phyloP scores from a whole-genome alignment of 108 stramenopile genomes.

The Aurantiochytrium sp. region DNA sequence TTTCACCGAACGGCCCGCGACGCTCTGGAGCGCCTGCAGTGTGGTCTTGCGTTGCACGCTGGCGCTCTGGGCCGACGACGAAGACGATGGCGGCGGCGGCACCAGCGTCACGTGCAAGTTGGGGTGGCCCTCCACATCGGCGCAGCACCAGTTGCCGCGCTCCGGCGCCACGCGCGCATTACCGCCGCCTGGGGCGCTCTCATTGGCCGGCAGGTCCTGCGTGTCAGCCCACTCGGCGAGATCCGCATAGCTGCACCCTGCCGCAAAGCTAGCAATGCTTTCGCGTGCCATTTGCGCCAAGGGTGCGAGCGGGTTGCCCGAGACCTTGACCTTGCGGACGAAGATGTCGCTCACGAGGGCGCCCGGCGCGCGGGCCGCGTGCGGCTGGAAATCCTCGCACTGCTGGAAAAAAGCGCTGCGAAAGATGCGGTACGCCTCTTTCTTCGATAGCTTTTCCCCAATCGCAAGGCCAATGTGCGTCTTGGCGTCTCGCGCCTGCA shows the following conservation, averaged over 20 bases:
- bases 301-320: neutral
- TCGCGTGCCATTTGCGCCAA: neutral
- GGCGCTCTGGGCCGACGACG: too few species aligned
- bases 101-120: slow-evolving; percentile 10
- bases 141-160: slow-evolving; percentile 13
- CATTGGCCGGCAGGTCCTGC: neutral
- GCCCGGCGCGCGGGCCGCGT: neutral
- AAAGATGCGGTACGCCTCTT: neutral
- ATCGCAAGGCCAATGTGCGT: slow-evolving; percentile 32
- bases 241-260: neutral
- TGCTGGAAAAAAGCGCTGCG: neutral
- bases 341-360: neutral
- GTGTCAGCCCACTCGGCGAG: neutral
- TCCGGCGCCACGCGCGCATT: neutral
- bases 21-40: neutral
- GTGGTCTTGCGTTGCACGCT: neutral
- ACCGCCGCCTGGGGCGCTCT: neutral
- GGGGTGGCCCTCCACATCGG: neutral
- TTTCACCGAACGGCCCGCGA: neutral
- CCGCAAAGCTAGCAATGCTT: neutral
- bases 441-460: neutral
- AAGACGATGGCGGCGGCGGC: neutral
- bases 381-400: neutral
- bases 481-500: neutral
- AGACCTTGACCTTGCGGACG: neutral